A percentile compares a stretch with the other conserved stretches of the same genome.
These are phyloP conservation scores for Trichoderma gracile DNA, from an alignment of 2,329 filamentous ascomycete species.

Conservation along the genomic window DNA sequence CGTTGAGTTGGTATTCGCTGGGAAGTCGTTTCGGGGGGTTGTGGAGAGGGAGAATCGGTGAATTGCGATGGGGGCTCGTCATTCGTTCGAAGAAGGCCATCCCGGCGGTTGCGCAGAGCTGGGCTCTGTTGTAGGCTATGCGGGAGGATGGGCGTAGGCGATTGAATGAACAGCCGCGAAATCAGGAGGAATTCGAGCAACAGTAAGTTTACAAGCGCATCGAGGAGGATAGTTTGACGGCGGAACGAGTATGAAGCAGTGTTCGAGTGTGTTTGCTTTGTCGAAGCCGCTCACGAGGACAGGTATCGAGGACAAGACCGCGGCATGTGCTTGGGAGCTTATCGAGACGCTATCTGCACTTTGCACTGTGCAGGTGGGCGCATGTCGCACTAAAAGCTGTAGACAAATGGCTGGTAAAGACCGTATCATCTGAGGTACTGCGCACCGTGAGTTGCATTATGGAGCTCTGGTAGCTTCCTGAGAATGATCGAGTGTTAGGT, in stretches of 20 bases:
- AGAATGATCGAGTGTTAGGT: no score
- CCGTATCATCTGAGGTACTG: no score
- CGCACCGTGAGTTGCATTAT: no score
- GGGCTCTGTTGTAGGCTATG: not conserved
- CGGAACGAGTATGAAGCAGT: not conserved
- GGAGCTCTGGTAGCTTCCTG: no score
- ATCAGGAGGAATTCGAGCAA: not conserved
- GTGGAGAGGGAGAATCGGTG: constrained; percentile 35
- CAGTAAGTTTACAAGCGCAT: not conserved
- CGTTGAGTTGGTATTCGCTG: constrained; percentile 43
- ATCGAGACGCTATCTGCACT: not conserved
- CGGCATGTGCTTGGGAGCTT: constrained; percentile 24
- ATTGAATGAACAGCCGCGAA: not conserved
- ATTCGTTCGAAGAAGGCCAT: constrained; percentile 38
- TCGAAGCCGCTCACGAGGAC: constrained; percentile 25
- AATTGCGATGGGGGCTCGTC: constrained; percentile 31
- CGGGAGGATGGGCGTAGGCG: not conserved
- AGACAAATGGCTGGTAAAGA: no score
- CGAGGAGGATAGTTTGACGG: not conserved
- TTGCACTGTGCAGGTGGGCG: not conserved
- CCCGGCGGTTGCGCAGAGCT: not conserved
- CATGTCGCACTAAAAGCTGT: not conserved
- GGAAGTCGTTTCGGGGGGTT: constrained; percentile 32
- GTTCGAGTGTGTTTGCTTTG: not conserved
- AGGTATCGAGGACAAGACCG: not conserved